These are phyloP conservation scores for Paecilomyces niveus DNA, from an alignment of 2,329 filamentous ascomycete genomes.

Conservation along the genomic window DNA sequence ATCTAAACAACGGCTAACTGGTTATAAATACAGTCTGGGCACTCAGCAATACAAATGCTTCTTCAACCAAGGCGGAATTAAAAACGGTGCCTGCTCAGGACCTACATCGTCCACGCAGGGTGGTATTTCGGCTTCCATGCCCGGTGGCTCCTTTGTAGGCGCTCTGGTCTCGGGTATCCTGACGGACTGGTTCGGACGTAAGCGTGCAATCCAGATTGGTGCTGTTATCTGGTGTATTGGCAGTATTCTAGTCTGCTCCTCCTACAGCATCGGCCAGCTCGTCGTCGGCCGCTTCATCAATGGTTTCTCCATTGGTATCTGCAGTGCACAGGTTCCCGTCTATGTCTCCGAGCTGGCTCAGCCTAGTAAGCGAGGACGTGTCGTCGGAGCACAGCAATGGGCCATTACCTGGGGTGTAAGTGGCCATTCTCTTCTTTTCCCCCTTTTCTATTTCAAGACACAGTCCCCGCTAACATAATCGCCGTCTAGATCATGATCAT, in stretches of 20 bases:
- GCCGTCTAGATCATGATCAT: slow-evolving; percentile 52
- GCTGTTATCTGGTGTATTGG: slow-evolving; percentile 48
- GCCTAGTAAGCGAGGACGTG: slow-evolving; percentile 48
- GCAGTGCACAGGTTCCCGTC: slow-evolving; percentile 62
- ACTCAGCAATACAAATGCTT: slow-evolving; percentile 65
- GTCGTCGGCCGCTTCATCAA: slow-evolving; percentile 64
- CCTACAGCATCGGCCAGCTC: slow-evolving; percentile 64
- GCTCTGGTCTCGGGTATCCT: slow-evolving; percentile 49
- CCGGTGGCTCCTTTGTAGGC: slow-evolving; percentile 62
- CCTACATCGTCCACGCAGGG: slow-evolving; percentile 52
- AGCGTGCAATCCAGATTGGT: slow-evolving; percentile 47
- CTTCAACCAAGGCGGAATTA: slow-evolving; percentile 51
- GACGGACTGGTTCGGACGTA: slow-evolving; percentile 50
- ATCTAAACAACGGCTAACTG: background rate
- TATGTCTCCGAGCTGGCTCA: slow-evolving; percentile 63
- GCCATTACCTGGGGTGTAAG: slow-evolving; percentile 59
- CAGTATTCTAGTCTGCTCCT: slow-evolving; percentile 53
- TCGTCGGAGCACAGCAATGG: slow-evolving; percentile 68
- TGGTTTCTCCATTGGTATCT: slow-evolving; percentile 67
- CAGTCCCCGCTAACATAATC: background rate
- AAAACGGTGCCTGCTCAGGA: slow-evolving; percentile 36
- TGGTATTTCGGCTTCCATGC: slow-evolving; percentile 67
- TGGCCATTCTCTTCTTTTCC: background rate
- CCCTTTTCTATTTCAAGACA: background rate
- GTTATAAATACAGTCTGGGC: slow-evolving; percentile 38